Conservation (phyloP, 352 stramenopile species). For the Globisporangium takayamanum region DNA sequence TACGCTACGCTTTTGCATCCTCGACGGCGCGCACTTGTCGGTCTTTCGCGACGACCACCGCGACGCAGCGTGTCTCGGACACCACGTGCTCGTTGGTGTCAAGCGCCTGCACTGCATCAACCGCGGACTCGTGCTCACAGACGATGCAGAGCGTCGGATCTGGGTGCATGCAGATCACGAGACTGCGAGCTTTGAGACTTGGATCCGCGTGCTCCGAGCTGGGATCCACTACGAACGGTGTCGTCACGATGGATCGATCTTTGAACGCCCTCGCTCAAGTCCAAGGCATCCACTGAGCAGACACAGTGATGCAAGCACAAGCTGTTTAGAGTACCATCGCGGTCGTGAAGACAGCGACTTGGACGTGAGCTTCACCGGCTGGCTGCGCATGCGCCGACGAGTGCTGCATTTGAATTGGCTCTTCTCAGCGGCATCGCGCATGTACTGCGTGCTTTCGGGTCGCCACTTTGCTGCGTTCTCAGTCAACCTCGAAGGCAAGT, state of each 20-base stretch:
- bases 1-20: slow-evolving; percentile 33
- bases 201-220: slow-evolving; percentile 19
- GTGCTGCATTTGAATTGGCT: slow-evolving; percentile 19
- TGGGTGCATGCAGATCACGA: slow-evolving; percentile 34
- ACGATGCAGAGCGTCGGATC: slow-evolving; percentile 18
- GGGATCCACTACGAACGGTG: slow-evolving; percentile 14
- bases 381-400: slow-evolving; percentile 19
- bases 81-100: slow-evolving; percentile 20
- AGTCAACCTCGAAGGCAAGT: slow-evolving; percentile 37
- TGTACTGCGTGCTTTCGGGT: slow-evolving; percentile 33
- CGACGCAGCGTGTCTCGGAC: slow-evolving; percentile 6
- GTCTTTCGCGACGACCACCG: slow-evolving; percentile 17
- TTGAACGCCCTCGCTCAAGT: slow-evolving; percentile 8
- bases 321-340: neutral
- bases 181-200: slow-evolving; percentile 26
- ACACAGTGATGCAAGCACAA: neutral
- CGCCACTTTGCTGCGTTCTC: slow-evolving; percentile 25
- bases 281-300: neutral
- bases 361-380: slow-evolving; percentile 20
- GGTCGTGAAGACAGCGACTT: slow-evolving; percentile 2
- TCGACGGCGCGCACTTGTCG: slow-evolving; percentile 27
- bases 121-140: slow-evolving; percentile 30
- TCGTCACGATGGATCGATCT: slow-evolving; percentile 17
- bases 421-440: slow-evolving; percentile 8
- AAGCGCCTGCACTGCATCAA: slow-evolving; percentile 39